phyloP scores from a whole-genome alignment of 805 yeast species.

The Candida vartiovaarae region DNA sequence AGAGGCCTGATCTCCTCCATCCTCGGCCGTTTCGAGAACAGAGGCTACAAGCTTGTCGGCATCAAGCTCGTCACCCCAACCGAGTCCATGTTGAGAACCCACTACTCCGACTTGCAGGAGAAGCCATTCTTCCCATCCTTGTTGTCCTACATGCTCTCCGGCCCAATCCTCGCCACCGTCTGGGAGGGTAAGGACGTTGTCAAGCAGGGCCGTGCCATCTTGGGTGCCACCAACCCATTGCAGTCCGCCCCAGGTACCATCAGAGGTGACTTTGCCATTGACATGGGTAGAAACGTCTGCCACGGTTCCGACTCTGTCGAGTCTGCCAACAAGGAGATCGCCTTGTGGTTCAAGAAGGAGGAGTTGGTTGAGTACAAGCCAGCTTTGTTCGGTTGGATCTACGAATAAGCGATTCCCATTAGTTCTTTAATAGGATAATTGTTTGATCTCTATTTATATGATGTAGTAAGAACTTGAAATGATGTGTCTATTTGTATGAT shows the following conservation, averaged over 20 bases:
- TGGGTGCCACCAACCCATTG: slow-evolving; percentile 99
- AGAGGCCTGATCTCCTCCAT: slow-evolving; percentile 92
- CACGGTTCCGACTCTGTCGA: slow-evolving; percentile 99
- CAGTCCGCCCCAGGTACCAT: slow-evolving; percentile 98
- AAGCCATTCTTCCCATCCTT: slow-evolving; percentile 99
- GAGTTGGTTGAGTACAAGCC: slow-evolving; percentile 92
- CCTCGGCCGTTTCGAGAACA: slow-evolving; percentile 88
- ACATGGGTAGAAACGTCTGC: slow-evolving; percentile 98
- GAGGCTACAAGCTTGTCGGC: slow-evolving; percentile 97
- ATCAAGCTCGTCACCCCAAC: slow-evolving; percentile 86
- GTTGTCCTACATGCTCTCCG: slow-evolving; percentile 93
- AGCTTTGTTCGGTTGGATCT: slow-evolving; percentile 80
- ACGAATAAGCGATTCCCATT: slow-evolving; percentile 56
- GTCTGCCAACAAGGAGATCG: slow-evolving; percentile 92
- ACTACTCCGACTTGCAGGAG: slow-evolving; percentile 89
- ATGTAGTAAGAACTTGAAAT: background rate
- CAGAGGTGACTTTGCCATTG: slow-evolving; percentile 98
- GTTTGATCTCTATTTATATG: background rate
- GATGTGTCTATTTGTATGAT: no score
- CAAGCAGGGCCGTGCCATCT: slow-evolving; percentile 94
- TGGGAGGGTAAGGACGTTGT: slow-evolving; percentile 99
- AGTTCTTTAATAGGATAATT: background rate
- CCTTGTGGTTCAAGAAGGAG: slow-evolving; percentile 95
- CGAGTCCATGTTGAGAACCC: slow-evolving; percentile 82
- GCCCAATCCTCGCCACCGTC: slow-evolving; percentile 97